Evolutionary conservation across 2,329 filamentous ascomycete species (phyloP), one percentile per base, ranked within the genome.

Genomic region (Trichoderma sp.): DNA sequence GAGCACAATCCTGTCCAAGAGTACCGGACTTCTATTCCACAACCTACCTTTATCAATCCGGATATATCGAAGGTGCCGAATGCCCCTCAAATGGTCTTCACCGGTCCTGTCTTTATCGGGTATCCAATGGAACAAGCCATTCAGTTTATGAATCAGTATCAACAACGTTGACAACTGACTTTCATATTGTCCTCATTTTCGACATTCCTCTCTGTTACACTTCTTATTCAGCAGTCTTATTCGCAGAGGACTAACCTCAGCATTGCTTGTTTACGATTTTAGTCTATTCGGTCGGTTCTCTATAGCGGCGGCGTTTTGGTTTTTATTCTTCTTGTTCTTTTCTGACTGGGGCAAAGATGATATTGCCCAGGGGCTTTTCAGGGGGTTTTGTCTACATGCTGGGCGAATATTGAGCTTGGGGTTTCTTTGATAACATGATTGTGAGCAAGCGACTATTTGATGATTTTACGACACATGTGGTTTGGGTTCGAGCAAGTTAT

Each of bases 61-160:
- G 77, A 80, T 68, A 73, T 81, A 47, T 66, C 77, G 62, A 80
- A 83, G 74, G 77, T 76, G 68, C 75, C 75, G 6, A 73, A 74
- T 50, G 78, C 76, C 11, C 88, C 93, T 11, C 91, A 92, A 76
- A 92, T 98, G 88, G 85, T 97, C 0, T 97, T 98, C 78, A 97
- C 93, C 9, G 95, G 95, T 0, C 95, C 95, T 0, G 94, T 98
- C 0, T 98, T 98, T 78, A 93, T 98, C 76, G 95, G 95, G 0
- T 98, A 97, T 77, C 90, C 92, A 11, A 88, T 94, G 73, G 93
- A 97, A 72, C 91, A 97, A 79, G 92, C 93, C n/a, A 88, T 93
- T 28, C 86, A 88, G 69, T 87, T 97, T 66, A 87, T 97, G 84
- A 90, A 92, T 75, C 85, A 89, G 70, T 87, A 85, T 72, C 85